Evolutionary conservation across 345 rosid species (phyloP).

Genomic region (Camelina hispida): DNA sequence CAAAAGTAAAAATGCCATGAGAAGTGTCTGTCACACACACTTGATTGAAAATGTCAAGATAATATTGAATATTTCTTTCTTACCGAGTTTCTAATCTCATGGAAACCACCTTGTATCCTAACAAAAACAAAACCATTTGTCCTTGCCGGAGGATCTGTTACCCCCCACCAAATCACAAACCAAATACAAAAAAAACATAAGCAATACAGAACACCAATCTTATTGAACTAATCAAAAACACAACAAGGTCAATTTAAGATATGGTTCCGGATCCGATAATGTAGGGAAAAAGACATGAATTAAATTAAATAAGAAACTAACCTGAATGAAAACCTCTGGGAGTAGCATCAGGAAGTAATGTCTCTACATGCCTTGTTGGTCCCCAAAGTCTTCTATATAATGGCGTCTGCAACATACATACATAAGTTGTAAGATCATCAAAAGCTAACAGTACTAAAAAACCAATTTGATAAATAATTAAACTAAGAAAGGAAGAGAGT

Average conservation of each 20-base stretch:
- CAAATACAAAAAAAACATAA: neutral
- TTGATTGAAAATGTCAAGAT: conserved; percentile 12
- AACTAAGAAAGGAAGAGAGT: neutral
- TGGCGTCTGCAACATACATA: conserved; percentile 61
- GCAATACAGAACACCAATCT: neutral
- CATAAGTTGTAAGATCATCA: conserved; percentile 23
- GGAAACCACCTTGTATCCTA: conserved; percentile 97
- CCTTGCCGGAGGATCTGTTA: conserved; percentile 60
- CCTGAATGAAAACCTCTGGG: conserved; percentile 85
- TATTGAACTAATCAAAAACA: neutral
- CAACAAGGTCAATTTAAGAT: neutral
- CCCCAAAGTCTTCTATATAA: conserved; percentile 88
- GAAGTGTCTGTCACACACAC: neutral
- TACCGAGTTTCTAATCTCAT: conserved; percentile 97
- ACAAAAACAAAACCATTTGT: conserved; percentile 86
- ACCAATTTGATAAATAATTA: neutral
- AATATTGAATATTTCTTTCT: conserved; percentile 29
- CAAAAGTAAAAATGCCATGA: conserved; percentile 19
- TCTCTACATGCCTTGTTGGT: conserved; percentile 71
- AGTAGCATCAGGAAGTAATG: conserved; percentile 81
- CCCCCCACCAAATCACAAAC: conserved; percentile 22
- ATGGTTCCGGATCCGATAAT: conserved; percentile 10
- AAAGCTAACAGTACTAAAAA: neutral
- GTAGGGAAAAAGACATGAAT: conserved; percentile 12
- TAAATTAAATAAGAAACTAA: conserved; percentile 21